Evolutionary conservation across 176 grass and related monocot species (phyloP).

Genomic region (Chrysopogon serrulatus): DNA sequence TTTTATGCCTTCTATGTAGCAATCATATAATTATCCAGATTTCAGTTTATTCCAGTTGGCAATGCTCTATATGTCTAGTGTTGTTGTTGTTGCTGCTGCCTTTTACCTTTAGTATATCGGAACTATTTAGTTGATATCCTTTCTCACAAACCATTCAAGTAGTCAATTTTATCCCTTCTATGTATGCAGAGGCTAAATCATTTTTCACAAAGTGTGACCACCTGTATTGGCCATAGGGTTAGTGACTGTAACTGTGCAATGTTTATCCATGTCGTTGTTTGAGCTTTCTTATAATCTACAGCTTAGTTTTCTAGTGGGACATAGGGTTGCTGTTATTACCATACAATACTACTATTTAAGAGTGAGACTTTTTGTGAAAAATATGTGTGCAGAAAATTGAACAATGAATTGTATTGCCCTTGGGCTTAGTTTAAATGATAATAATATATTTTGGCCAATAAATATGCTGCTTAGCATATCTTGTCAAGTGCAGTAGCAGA

Average conservation of each 20-base stretch:
- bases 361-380: neutral
- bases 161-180: neutral
- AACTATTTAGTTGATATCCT: neutral
- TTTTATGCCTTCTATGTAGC: neutral
- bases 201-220: neutral
- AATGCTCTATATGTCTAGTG: neutral
- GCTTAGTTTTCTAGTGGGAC: neutral
- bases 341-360: neutral
- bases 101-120: neutral
- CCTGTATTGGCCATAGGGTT: neutral
- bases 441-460: neutral
- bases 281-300: neutral
- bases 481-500: neutral
- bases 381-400: neutral
- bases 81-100: too few relatives aligned
- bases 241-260: neutral
- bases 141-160: neutral
- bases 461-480: neutral
- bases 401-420: neutral
- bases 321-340: neutral
- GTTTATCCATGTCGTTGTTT: neutral
- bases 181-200: neutral
- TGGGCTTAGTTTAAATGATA: neutral
- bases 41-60: neutral
- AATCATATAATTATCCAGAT: neutral